Percentiles rank a stretch among this genome's conserved stretches.
Evolutionary conservation across 106 monocot species (phyloP).

Genomic region (Phalaenopsis aphrodite): DNA sequence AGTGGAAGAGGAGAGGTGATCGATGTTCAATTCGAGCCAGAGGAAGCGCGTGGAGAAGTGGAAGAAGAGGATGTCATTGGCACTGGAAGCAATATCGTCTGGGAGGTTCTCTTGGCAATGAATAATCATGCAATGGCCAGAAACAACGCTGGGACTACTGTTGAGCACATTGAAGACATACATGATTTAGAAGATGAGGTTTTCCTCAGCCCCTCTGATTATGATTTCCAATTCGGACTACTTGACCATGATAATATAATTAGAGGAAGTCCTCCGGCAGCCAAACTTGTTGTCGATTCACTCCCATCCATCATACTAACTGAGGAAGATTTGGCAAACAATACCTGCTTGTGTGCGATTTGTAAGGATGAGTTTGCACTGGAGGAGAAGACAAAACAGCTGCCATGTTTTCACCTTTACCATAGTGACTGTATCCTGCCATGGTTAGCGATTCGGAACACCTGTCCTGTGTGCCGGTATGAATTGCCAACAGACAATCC

Average conservation of each 20-base stretch:
- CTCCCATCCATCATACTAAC: slow-evolving; percentile 19
- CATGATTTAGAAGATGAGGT: not conserved
- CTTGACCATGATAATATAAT: not conserved
- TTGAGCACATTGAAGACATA: not conserved
- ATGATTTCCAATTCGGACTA: slow-evolving; percentile 3
- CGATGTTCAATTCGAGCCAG: not conserved
- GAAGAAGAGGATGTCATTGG: slow-evolving; percentile 1
- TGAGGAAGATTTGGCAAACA: slow-evolving; percentile 9
- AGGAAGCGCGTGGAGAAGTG: not conserved
- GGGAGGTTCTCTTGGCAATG: slow-evolving; percentile 26
- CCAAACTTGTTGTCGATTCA: slow-evolving; percentile 23
- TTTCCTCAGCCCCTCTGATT: not conserved
- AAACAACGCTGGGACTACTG: not conserved
- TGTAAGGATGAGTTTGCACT: slow-evolving; percentile 29
- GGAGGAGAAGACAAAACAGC: slow-evolving; percentile 14
- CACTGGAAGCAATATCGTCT: slow-evolving; percentile 9
- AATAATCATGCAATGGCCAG: not conserved
- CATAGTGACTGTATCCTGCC: slow-evolving; percentile 33
- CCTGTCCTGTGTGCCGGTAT: slow-evolving; percentile 34
- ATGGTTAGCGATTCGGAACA: slow-evolving; percentile 32
- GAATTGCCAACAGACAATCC: slow-evolving; percentile 54
- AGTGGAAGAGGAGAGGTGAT: slow-evolving; percentile 1
- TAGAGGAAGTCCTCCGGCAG: slow-evolving; percentile 19
- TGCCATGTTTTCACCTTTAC: slow-evolving; percentile 33
- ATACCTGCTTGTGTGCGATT: slow-evolving; percentile 26